Conservation (phyloP, 768 basidiomycete genomes). For the Amanita pseudoporphyria region DNA sequence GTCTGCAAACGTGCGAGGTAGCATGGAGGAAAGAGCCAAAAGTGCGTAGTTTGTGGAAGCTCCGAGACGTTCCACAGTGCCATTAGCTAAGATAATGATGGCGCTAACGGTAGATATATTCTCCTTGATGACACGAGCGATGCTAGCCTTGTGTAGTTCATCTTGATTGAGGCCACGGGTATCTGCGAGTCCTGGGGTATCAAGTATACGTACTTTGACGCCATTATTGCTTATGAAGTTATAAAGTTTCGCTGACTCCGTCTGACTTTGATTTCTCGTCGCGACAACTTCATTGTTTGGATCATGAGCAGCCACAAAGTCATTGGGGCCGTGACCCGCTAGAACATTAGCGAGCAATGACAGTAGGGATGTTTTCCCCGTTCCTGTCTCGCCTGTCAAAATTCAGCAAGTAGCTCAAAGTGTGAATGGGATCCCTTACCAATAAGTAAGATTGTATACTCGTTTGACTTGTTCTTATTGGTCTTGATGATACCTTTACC, state of each 20-base stretch:
- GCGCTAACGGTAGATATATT: constrained; percentile 15
- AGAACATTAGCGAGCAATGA: constrained; percentile 11
- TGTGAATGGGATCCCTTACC: not conserved
- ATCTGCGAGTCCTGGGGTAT: constrained; percentile 20
- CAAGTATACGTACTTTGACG: constrained; percentile 15
- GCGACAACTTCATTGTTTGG: constrained; percentile 8
- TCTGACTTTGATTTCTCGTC: constrained; percentile 9
- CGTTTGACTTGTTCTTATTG: not conserved
- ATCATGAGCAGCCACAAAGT: constrained; percentile 5
- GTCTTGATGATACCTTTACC: not conserved
- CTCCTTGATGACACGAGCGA: constrained; percentile 16
- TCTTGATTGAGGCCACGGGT: constrained; percentile 19
- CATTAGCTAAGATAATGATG: constrained; percentile 19
- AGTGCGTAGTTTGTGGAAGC: constrained; percentile 18
- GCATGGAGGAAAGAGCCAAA: constrained; percentile 14
- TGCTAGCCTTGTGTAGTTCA: constrained; percentile 15
- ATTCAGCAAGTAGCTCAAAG: not conserved
- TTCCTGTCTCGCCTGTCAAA: too few relatives aligned
- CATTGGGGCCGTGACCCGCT: constrained; percentile 2
- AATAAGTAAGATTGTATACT: constrained; percentile 1
- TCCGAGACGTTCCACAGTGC: constrained; percentile 15
- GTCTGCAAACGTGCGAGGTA: constrained; percentile 15
- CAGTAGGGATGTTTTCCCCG: constrained; percentile 11
- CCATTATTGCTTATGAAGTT: constrained; percentile 8
- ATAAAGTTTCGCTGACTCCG: constrained; percentile 10